Evolutionary conservation across 2,329 filamentous ascomycete species (phyloP), one percentile per base, ranked within the genome.

Genomic region (Aspergillus sp.): DNA sequence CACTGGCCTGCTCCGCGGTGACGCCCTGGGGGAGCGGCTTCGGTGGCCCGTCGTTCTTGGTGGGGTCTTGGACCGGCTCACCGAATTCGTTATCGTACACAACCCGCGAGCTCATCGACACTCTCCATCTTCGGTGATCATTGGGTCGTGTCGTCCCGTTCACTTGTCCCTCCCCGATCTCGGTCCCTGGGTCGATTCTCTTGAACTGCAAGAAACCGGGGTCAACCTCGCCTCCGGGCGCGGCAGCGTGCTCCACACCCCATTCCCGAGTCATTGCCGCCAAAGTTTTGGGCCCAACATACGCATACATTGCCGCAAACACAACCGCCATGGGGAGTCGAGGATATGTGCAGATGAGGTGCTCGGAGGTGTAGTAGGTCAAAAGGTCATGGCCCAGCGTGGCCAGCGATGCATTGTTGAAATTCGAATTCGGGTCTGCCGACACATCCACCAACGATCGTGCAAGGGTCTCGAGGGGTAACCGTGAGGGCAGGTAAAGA

Each of bases 211-310:
- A 75, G 46, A 95, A 75, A 5, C 91, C 93, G 0, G 90, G 85
- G 66, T 98, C 93, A 48, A 97, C 90, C 72, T 97, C 91, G 50
- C 82, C 82, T 44, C 91, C 93, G 0, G 93, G 93, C 17, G 83
- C 85, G 9, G 86, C 88, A n/a, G 88, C 91, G 39, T 77, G 73
- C 67, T 97, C 91, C 13, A 97, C 83, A 71, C 93, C 93, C 93
- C 93, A 98, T 72, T 93, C 86, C 53, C 79, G 75, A 13, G 87
- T 82, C 55, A 97, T 79, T 17, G 83, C 76, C 45, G 84, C 75
- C 42, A 97, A 77, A 1, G 90, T 83, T 56, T 83, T 81, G 5
- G 82, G 79, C 4, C 93, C 93, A 42, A 84, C 79, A 66, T 89
- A 97, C 42, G 88, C 90, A 61, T 86, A 84, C 74, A 95, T 84